phyloP scores from a whole-genome alignment of 371 early-diverging fungal species.

The Mortierella sp. region DNA sequence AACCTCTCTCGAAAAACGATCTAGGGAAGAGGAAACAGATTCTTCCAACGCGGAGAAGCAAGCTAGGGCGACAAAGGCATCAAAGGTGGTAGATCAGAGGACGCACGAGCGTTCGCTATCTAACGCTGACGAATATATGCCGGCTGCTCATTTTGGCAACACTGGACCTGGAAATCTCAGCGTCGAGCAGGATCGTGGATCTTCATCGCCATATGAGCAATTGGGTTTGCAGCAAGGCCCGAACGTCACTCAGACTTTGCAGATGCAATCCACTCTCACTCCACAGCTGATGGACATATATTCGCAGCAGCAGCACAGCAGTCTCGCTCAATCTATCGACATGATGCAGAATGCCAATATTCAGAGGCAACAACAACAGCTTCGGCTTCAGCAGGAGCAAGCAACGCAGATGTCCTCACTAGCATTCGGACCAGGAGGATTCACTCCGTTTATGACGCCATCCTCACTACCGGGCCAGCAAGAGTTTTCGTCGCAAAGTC shows the following conservation, averaged over 20 bases:
- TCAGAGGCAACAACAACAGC: slow-evolving; percentile 36
- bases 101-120: background rate
- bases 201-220: slow-evolving; percentile 23
- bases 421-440: slow-evolving; percentile 38
- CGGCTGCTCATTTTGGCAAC: background rate
- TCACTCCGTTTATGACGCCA: slow-evolving; percentile 14
- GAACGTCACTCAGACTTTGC: slow-evolving; percentile 39
- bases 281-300: slow-evolving; percentile 21
- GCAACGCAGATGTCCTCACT: slow-evolving; percentile 37
- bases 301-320: slow-evolving; percentile 26
- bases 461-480: slow-evolving; percentile 9
- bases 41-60: slow-evolving; percentile 25
- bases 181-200: slow-evolving; percentile 1
- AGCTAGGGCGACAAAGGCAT: slow-evolving; percentile 10
- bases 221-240: slow-evolving; percentile 21
- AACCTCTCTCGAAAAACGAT: slow-evolving; percentile 29
- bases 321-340: slow-evolving; percentile 20
- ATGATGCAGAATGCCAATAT: slow-evolving; percentile 44
- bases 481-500: slow-evolving; percentile 14
- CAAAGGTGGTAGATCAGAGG: slow-evolving; percentile 1
- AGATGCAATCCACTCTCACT: slow-evolving; percentile 20
- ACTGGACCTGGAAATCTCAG: background rate
- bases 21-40: slow-evolving; percentile 15
- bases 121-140: background rate
- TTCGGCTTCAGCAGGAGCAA: slow-evolving; percentile 38